These are phyloP conservation scores for Caryopteris hybrid DNA, from an alignment of 305 asterid genomes.

Conservation along the genomic window DNA sequence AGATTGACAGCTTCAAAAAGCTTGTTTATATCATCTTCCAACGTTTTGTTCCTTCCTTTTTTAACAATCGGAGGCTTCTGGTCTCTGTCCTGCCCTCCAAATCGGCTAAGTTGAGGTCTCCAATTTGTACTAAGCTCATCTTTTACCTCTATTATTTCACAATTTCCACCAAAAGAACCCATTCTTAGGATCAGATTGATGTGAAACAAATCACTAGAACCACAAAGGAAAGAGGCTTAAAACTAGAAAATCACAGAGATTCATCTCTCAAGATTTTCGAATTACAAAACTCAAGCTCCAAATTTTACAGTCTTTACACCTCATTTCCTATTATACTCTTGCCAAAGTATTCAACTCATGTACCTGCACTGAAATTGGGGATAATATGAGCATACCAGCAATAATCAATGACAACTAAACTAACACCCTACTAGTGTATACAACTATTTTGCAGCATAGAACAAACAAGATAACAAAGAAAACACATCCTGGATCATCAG, in stretches of 20 bases:
- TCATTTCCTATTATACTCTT: not conserved
- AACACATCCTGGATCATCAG: not conserved
- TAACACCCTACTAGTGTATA: not conserved
- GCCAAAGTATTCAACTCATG: not conserved
- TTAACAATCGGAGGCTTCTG: constrained; percentile 53
- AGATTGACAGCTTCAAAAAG: constrained; percentile 72
- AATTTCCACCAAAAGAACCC: constrained; percentile 52
- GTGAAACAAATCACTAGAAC: not conserved
- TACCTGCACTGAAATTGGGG: constrained; percentile 21
- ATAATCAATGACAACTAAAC: not conserved
- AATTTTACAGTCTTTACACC: not conserved
- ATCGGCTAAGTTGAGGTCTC: constrained; percentile 27
- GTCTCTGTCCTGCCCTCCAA: constrained; percentile 35
- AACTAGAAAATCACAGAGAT: not conserved
- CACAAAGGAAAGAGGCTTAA: not conserved
- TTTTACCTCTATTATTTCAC: constrained; percentile 62
- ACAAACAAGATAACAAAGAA: not conserved
- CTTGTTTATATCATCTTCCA: constrained; percentile 73
- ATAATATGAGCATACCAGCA: not conserved
- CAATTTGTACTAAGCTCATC: constrained; percentile 35
- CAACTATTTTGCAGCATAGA: not conserved
- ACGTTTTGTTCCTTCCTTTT: constrained; percentile 36
- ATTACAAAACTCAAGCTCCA: not conserved
- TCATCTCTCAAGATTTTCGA: constrained; percentile 5
- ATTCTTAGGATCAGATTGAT: constrained; percentile 22